Evolutionary conservation across 768 basidiomycete genomes (phyloP).

Genomic region (Tephrocybe sp.): DNA sequence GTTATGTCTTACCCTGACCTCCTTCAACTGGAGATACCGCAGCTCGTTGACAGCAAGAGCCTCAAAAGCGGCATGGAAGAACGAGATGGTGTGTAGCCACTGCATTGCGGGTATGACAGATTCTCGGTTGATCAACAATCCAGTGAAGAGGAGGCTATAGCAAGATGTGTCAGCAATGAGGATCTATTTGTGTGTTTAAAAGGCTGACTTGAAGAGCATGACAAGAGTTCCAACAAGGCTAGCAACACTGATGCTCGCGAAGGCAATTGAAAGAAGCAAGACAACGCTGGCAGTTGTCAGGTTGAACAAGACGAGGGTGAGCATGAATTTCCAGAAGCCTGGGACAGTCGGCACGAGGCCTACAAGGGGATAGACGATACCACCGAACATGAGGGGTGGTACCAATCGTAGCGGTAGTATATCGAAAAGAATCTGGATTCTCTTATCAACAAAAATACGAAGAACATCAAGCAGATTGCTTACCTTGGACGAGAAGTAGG

Average conservation of each 20-base stretch:
- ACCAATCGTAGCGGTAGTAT: conserved; percentile 92
- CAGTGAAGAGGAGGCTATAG: conserved; percentile 87
- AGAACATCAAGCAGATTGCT: neutral
- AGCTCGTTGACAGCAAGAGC: conserved; percentile 97
- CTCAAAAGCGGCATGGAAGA: conserved; percentile 99
- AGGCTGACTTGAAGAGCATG: conserved; percentile 94
- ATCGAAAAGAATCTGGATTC: conserved; percentile 81
- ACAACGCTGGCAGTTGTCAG: conserved; percentile 92
- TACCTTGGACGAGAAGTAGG: conserved; percentile 94
- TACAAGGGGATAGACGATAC: conserved; percentile 92
- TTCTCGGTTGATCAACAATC: conserved; percentile 91
- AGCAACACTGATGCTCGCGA: conserved; percentile 83
- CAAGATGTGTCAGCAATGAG: conserved; percentile 3
- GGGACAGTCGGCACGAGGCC: conserved; percentile 90
- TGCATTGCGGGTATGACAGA: conserved; percentile 67
- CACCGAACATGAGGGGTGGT: conserved; percentile 92
- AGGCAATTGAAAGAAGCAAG: conserved; percentile 84
- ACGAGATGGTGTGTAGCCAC: conserved; percentile 90
- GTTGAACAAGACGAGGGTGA: conserved; percentile 95
- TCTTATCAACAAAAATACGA: neutral
- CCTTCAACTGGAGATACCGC: conserved; percentile 88
- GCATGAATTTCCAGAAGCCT: conserved; percentile 97
- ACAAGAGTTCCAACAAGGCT: conserved; percentile 92
- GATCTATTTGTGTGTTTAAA: conserved; percentile 12
- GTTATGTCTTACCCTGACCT: conserved; percentile 66